Evolutionary conservation across 768 basidiomycete species (phyloP), one percentile per base, ranked within the genome.

Genomic region (Chlorophyllum brunneum): DNA sequence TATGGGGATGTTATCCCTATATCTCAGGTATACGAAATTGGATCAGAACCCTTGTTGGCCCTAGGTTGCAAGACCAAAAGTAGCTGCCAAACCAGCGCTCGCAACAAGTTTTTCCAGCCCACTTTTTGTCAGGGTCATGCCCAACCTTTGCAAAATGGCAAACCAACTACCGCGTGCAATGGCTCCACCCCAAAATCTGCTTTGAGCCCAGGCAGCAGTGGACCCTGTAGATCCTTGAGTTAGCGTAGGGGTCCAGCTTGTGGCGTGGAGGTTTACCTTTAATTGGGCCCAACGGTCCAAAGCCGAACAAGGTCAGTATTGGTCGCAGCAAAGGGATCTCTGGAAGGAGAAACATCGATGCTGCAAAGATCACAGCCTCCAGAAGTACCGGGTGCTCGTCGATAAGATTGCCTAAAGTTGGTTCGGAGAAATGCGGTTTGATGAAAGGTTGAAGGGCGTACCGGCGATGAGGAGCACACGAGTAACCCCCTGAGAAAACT

Each of bases 361-460:
- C 47, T 4, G 59, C 60, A 40, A 63, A 51, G 30, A 72, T 48
- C 5, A 73, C 18, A 2, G 54, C 45, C 11, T 51, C 42, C 8
- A 69, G 33, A 1, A 72, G 51, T 10, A 49, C 36, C 5, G 72
- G 70, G 43, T 73, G 70, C 22, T 68, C 62, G 55, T 75, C 71
- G 3, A 58, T 57, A 15, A 74, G 52, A 31, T 74, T 68, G 6
- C 72, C 72, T 74, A 47, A 5, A 9, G 22, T 7, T 16, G 11
- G 24, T 26, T 18, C 6, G 11, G 1, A 26, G 37, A n/a, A 13
- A 39, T 24, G 44, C 22, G 27, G 39, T 34, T 22, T 2, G 8
- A 34, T 2, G 5, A 18, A 13, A 22, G 15, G 16, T 36, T 3
- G 24, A 22, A 16, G n/a, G 7, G n/a, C 39, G 15, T 27, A 56